phyloP scores from a whole-genome alignment of 176 grass and related monocot species.

The Phoenix dactylifera region DNA sequence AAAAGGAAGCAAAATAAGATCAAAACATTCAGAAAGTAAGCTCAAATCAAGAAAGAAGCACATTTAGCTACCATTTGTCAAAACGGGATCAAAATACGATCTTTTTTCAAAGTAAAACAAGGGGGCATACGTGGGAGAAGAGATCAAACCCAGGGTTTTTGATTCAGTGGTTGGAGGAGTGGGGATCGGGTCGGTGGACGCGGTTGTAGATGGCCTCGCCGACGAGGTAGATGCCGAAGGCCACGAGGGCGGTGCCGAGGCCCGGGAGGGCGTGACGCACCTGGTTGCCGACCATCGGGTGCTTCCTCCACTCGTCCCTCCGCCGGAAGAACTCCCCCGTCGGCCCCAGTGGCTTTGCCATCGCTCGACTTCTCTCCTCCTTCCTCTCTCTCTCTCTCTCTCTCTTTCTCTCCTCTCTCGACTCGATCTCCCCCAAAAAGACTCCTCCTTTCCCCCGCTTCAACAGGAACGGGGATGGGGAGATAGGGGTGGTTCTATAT shows the following conservation, averaged over 20 bases:
- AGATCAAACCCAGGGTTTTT: background rate
- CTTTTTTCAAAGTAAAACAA: background rate
- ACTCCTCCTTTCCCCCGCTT: too few relatives aligned
- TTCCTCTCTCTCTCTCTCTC: background rate
- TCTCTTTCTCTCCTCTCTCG: background rate
- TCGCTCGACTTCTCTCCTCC: slow-evolving; percentile 6
- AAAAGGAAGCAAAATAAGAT: too few relatives aligned
- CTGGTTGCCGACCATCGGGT: slow-evolving; percentile 72
- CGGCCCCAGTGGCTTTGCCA: slow-evolving; percentile 43
- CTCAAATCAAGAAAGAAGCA: background rate
- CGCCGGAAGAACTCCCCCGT: slow-evolving; percentile 95
- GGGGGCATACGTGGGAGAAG: background rate
- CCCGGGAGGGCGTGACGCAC: slow-evolving; percentile 69
- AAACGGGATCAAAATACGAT: background rate
- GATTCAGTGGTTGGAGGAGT: slow-evolving; percentile 32
- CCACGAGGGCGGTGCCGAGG: slow-evolving; percentile 90
- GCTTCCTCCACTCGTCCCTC: slow-evolving; percentile 84
- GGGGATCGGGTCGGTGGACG: slow-evolving; percentile 35
- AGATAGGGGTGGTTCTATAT: too few relatives aligned
- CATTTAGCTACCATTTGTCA: slow-evolving; percentile 16
- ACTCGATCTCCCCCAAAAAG: background rate
- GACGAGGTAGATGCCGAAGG: slow-evolving; percentile 90
- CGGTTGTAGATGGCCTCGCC: slow-evolving; percentile 85
- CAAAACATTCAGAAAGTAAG: background rate
- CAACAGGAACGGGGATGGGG: too few relatives aligned